Percentiles rank a stretch among this genome's conserved stretches.
phyloP scores from a whole-genome alignment of 1,284 basidiomycete genomes.

The Leucoagaricus sp. region DNA sequence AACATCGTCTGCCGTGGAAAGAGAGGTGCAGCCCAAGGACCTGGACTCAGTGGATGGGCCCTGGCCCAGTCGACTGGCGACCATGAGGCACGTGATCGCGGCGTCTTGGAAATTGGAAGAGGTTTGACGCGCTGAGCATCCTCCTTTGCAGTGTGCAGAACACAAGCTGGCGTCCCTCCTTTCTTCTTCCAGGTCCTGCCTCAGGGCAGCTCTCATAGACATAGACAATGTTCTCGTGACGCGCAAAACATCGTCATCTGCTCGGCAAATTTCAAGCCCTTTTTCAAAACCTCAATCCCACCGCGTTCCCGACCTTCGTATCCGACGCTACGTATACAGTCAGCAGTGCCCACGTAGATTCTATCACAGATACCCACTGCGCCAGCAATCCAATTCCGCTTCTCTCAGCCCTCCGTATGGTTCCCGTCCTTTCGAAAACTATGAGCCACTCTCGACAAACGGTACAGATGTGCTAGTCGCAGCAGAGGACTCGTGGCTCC shows the following conservation, averaged over 20 bases:
- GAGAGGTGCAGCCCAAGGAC: no score
- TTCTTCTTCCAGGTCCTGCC: neutral
- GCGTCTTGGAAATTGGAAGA: neutral
- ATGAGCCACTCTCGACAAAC: neutral
- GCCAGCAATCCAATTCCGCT: neutral
- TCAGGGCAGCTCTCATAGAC: constrained; percentile 13
- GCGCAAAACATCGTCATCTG: neutral
- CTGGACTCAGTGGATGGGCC: no score
- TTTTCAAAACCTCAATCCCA: neutral
- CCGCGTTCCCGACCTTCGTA: neutral
- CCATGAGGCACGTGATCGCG: neutral
- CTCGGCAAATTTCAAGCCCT: neutral
- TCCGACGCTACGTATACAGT: constrained; percentile 11
- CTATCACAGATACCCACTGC: neutral
- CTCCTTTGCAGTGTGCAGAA: neutral
- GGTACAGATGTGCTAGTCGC: constrained; percentile 1
- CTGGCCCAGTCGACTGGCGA: no score
- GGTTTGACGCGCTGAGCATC: neutral
- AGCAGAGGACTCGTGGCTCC: constrained; percentile 22
- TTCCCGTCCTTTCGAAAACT: neutral
- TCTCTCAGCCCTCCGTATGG: neutral
- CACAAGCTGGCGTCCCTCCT: constrained; percentile 8
- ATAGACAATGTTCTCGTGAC: constrained; percentile 2
- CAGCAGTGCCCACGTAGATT: neutral
- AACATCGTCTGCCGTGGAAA: no score